These are phyloP conservation scores for Arabidopsis thaliana DNA, from an alignment of 345 rosid species.

Conservation along the genomic window TAIR10.1 NC_003071.7:15654501-15655000, in stretches of 20 bases:
- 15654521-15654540: slow-evolving; percentile 12
- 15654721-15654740: slow-evolving; percentile 93
- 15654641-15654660: slow-evolving; percentile 68
- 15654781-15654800: slow-evolving; percentile 73
- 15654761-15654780: slow-evolving; percentile 83
- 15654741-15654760: slow-evolving; percentile 92
- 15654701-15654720: slow-evolving; percentile 79
- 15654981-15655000: slow-evolving; percentile 70
- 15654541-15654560: neutral
- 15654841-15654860: slow-evolving; percentile 84
- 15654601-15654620: slow-evolving; percentile 73
- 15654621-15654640: slow-evolving; percentile 72
- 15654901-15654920: neutral
- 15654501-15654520: slow-evolving; percentile 4
- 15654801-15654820: slow-evolving; percentile 89
- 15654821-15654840: slow-evolving; percentile 86
- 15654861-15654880: slow-evolving; percentile 47
- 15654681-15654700: slow-evolving; percentile 85
- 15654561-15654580: slow-evolving; percentile 60
- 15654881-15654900: neutral
- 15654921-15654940: neutral
- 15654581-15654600: slow-evolving; percentile 70
- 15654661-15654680: slow-evolving; percentile 79
- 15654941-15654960: slow-evolving; percentile 70
- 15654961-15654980: slow-evolving; percentile 72